Evolutionary conservation across 208 protist genomes (phyloP), one percentile per base, ranked within the genome.

Genomic region (Borovskyia barvae): DNA sequence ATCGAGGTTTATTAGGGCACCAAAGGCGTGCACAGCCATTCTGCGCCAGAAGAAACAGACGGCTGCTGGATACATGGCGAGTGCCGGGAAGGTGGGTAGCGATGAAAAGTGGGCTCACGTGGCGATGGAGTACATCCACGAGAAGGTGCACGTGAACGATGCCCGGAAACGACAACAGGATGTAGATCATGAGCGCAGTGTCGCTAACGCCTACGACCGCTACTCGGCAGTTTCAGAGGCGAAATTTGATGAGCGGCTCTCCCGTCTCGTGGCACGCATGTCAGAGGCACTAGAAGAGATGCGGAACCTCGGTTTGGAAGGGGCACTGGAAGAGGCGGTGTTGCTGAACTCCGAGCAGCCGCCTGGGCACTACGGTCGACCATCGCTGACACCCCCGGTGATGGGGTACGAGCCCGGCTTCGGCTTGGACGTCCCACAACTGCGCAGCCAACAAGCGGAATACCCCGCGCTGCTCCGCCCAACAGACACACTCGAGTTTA

Each of bases 31-130:
- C 40, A 52, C 47, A 32, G 24, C 30, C 2, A 32, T 45, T 20
- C 43, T 72, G 5, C 36, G 62, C 7, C 80, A 87, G 49, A 87
- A 90, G 62, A 90, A 89, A 39, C 82, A 91, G 43, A 92, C 75
- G n/a, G 75, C 75, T 7, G 73, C 81, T 7, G 74, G 73, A 22
- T 91, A 89, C 66, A 82, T 87, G 71, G 81, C 79, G 5, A 77
- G 55, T 43, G 82, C 80, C 15, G 79, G 82, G 0, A 91, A 92
- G 65, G 71, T 82, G 20, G 88, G 88, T 17, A 75, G 68, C 39
- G 88, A 94, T 9, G 88, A 94, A 72, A 92, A 92, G 70, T 94
- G 85, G 85, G 85, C 85, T 1, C 88, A 94, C 41, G 80, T 80
- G 4, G 83, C 80, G 35, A 90, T 94, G 82, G 82, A 92, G 71